These are phyloP conservation scores for Podaxis sp. DNA, from an alignment of 768 basidiomycete genomes.

Conservation along the genomic window DNA sequence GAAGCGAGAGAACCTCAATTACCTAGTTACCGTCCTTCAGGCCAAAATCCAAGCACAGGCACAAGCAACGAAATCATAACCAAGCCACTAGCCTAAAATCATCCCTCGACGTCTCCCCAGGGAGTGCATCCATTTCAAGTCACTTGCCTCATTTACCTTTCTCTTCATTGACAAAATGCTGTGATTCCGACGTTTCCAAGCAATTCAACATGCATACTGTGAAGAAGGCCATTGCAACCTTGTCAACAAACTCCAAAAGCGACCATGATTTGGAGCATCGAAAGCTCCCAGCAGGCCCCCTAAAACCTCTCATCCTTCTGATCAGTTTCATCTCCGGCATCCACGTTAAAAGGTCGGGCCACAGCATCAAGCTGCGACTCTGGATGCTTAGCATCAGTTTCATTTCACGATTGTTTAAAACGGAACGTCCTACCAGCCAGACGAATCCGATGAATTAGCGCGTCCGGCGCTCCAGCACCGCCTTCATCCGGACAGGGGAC, in stretches of 20 bases:
- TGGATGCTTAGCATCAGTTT: not conserved
- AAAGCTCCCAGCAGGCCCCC: not conserved
- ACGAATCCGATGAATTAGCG: not conserved
- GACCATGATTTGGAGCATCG: not conserved
- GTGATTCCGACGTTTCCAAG: not conserved
- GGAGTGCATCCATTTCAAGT: not conserved
- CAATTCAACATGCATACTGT: not conserved
- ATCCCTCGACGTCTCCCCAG: not conserved
- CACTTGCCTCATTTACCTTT: not conserved
- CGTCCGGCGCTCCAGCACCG: not conserved
- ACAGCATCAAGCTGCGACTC: not conserved
- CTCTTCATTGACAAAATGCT: not conserved
- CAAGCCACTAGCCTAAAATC: not conserved
- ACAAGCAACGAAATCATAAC: conserved; percentile 8
- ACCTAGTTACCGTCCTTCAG: conserved; percentile 73
- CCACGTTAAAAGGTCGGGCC: not conserved
- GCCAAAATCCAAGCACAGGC: conserved; percentile 40
- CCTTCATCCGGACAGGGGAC: not conserved
- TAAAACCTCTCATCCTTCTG: not conserved
- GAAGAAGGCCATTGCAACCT: no score
- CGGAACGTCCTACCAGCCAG: not conserved
- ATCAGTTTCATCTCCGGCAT: not conserved
- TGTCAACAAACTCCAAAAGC: not conserved
- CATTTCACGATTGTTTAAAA: not conserved
- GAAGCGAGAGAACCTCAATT: conserved; percentile 88